Percentiles rank a stretch among this genome's conserved stretches.
phyloP scores from a whole-genome alignment of 495 filamentous ascomycete species.

The Darksidea phi region DNA sequence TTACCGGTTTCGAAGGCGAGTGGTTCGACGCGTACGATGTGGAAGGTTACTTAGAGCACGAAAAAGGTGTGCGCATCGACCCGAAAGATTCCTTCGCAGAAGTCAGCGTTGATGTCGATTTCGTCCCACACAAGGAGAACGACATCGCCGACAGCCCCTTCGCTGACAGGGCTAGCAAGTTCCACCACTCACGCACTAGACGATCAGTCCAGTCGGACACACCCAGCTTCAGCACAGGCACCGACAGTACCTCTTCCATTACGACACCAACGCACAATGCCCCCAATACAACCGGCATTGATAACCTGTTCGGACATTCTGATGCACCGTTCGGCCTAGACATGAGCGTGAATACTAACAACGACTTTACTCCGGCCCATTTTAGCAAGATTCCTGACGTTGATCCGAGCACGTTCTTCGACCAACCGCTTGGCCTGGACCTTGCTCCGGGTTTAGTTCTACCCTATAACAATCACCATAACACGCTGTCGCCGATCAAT shows the following conservation, averaged over 20 bases:
- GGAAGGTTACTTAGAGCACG: conserved; percentile 60
- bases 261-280: conserved; percentile 3
- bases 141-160: conserved; percentile 6
- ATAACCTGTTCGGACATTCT: not conserved
- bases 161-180: conserved; percentile 22
- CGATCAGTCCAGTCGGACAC: not conserved
- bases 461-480: not conserved
- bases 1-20: conserved; percentile 55
- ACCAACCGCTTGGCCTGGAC: conserved; percentile 31
- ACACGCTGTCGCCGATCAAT: not conserved
- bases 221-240: not conserved
- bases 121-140: not conserved
- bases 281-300: not conserved
- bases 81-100: conserved; percentile 53
- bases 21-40: conserved; percentile 75
- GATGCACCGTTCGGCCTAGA: conserved; percentile 29
- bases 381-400: conserved; percentile 4
- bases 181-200: not conserved
- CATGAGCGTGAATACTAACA: conserved; percentile 12
- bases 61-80: conserved; percentile 58
- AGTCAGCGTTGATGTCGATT: conserved; percentile 44
- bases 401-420: conserved; percentile 20
- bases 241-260: not conserved
- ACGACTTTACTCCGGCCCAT: not conserved
- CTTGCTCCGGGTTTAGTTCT: conserved; percentile 25